Conservation (phyloP, 139 green algal species). For the Chlamydomonas sphaeroides region DNA sequence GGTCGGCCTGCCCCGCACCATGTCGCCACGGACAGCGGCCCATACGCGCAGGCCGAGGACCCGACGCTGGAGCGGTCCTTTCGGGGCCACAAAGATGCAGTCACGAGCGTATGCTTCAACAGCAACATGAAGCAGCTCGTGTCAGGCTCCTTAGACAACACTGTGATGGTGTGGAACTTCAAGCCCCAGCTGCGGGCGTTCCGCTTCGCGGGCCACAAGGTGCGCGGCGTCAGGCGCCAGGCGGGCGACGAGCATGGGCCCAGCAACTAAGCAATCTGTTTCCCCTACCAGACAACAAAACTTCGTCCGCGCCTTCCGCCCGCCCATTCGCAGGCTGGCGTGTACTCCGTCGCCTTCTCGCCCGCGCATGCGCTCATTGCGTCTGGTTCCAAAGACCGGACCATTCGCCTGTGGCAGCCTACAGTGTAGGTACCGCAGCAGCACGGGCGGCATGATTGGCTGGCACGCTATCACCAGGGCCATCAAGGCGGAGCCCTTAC, state of each 20-base stretch:
- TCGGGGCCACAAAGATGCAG: constrained; percentile 81
- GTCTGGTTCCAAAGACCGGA: constrained; percentile 87
- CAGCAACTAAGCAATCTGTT: too few relatives aligned
- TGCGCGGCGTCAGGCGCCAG: too few relatives aligned
- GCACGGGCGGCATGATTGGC: too few relatives aligned
- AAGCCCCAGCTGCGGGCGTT: constrained; percentile 86
- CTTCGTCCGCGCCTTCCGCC: too few relatives aligned
- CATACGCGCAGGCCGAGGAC: constrained; percentile 72
- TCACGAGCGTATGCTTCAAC: constrained; percentile 86
- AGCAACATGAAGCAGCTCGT: constrained; percentile 90
- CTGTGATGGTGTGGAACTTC: constrained; percentile 94
- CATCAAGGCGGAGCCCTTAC: too few relatives aligned
- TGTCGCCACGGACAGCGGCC: not conserved
- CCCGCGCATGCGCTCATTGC: constrained; percentile 74
- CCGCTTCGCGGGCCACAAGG: constrained; percentile 85
- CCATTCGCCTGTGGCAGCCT: constrained; percentile 86
- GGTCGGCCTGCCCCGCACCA: too few relatives aligned
- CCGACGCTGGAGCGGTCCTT: constrained; percentile 87
- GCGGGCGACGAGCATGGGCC: too few relatives aligned
- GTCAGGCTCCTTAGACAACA: constrained; percentile 77
- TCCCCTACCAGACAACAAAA: too few relatives aligned
- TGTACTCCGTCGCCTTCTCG: constrained; percentile 85
- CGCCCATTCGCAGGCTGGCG: constrained; percentile 76
- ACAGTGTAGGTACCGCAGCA: constrained; percentile 78
- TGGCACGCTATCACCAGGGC: too few relatives aligned